A percentile compares a stretch with the other conserved stretches of the same genome.
These are phyloP conservation scores for Cystobasidium onofrii DNA, from an alignment of 768 basidiomycete genomes.

Conservation along the genomic window DNA sequence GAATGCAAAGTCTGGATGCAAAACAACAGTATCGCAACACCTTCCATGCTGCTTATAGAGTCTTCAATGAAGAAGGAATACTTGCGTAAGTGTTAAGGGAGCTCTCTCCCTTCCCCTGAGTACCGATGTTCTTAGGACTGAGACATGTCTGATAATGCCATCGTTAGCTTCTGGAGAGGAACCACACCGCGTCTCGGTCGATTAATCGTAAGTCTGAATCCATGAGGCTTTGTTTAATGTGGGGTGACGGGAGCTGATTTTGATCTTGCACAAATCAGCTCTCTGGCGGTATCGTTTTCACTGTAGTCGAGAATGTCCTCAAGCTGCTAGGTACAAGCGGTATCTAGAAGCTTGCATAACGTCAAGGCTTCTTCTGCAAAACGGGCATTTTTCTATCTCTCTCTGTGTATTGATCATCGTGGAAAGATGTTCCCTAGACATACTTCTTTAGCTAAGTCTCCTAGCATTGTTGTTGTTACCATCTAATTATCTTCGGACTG, in stretches of 20 bases:
- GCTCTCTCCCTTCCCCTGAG: neutral
- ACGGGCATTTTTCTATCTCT: too few relatives aligned
- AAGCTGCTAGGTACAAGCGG: conserved; percentile 32
- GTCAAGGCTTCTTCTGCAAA: too few relatives aligned
- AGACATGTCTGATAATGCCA: too few relatives aligned
- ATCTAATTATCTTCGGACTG: too few relatives aligned
- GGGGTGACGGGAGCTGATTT: too few relatives aligned
- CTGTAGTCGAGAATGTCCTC: conserved; percentile 69
- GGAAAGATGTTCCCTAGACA: too few relatives aligned
- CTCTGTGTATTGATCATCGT: too few relatives aligned
- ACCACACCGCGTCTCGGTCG: conserved; percentile 82
- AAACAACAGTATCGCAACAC: conserved; percentile 78
- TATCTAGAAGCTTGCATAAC: too few relatives aligned
- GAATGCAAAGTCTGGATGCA: conserved; percentile 90
- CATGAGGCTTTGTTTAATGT: too few relatives aligned
- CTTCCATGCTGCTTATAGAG: conserved; percentile 89
- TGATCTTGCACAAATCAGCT: conserved; percentile 52
- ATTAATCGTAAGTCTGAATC: conserved; percentile 58
- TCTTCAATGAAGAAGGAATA: conserved; percentile 86
- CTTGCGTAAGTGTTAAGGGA: conserved; percentile 41
- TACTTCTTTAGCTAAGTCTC: too few relatives aligned
- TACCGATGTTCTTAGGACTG: too few relatives aligned
- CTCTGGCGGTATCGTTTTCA: conserved; percentile 87
- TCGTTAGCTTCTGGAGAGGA: conserved; percentile 95
- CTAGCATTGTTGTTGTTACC: too few relatives aligned